Base-by-base conservation (phyloP, 345 rosid species). In the Camelina sativa region DNA sequence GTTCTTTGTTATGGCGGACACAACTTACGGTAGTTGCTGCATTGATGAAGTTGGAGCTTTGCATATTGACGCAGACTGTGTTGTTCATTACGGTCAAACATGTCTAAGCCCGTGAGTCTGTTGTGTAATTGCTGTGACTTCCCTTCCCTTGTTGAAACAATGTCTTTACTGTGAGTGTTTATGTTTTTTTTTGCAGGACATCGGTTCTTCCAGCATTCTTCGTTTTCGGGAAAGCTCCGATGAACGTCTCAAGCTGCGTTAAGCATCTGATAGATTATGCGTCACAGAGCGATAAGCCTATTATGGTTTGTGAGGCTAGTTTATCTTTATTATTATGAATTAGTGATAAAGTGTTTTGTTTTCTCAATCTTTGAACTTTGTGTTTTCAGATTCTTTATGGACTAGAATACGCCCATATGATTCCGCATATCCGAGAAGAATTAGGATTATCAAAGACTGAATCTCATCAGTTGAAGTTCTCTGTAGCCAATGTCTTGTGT, bases 1-100 rank as follows among this genome's bases (percentile, higher is more conserved):
- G 38, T 75, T 94, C 78, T 90, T 84, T 76, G 83, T 94, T 6
- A 91, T 94, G 95, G 98, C 98, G 0, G 98, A 94, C 74, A 85
- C 97, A 48, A 83, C 96, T 8, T 94, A 82, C 22, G 98, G 98
- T 13, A 91, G 97, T 56, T 94, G 98, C 67, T 94, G 98, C 37
- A 80, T 91, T 48, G 98, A 91, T 65, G 98, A 94, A 82, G 93
- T 91, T 11, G 98, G 88, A 67, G 97, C 98, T 43, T 83, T 91
- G 4, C 98, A 82, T 72, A 64, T 84, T 71, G 76, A 83, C 82
- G 84, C 96, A 23, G 82, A 91, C 10, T 94, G 97, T 51, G 96
- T 94, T 69, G 78, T 91, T 19, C 98, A 94, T 79, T 94, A 91
- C 38, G 97, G 98, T 15, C 98, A 91, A 62, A 84, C 98, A 0